These are phyloP conservation scores for Papiliotrema nemorosa DNA, from an alignment of 1,284 basidiomycete genomes.

Conservation along the genomic window DNA sequence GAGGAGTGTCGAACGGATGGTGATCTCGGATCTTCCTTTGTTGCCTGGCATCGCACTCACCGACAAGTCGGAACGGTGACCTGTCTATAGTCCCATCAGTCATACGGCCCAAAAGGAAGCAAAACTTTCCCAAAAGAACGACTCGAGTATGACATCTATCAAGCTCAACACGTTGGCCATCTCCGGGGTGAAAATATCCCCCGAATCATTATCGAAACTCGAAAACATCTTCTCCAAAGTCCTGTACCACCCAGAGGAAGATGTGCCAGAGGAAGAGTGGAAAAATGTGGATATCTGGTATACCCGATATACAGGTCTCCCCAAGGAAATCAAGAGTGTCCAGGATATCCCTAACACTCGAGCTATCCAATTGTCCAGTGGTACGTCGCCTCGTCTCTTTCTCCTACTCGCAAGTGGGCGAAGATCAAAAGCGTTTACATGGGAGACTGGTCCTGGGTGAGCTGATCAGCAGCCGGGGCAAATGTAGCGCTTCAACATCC, in stretches of 20 bases:
- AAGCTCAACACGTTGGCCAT: background rate
- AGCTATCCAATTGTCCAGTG: slow-evolving; percentile 31
- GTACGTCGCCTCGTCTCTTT: no score
- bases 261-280: slow-evolving; percentile 18
- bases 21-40: no score
- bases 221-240: slow-evolving; percentile 30
- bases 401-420: no score
- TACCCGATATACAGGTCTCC: slow-evolving; percentile 20
- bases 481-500: background rate
- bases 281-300: slow-evolving; percentile 33
- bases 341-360: slow-evolving; percentile 23
- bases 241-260: slow-evolving; percentile 24
- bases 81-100: no score
- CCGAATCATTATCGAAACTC: slow-evolving; percentile 20
- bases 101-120: no score
- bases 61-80: no score
- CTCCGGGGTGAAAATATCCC: slow-evolving; percentile 13
- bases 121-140: no score
- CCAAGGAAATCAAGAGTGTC: slow-evolving; percentile 13
- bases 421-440: no score
- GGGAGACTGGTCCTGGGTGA: no score
- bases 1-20: no score
- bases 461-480: slow-evolving; percentile 5
- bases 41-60: no score
- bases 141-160: background rate